phyloP scores from a whole-genome alignment of 768 basidiomycete species.

The Dacryopinax spathularia region DNA sequence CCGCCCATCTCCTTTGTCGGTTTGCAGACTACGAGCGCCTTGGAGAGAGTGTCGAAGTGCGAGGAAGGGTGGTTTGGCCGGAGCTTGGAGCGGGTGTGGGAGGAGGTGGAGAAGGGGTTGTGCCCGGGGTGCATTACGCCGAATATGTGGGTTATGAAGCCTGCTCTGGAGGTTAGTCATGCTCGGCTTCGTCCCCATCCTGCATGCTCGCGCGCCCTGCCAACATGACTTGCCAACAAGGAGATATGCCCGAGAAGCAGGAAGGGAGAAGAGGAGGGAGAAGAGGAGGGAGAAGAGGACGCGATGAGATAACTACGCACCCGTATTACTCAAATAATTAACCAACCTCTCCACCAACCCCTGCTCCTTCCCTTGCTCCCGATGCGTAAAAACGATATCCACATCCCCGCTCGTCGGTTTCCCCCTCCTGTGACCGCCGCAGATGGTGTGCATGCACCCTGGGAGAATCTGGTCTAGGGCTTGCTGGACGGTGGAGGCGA shows the following conservation, averaged over 20 bases:
- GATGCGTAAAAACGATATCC: slow-evolving; percentile 64
- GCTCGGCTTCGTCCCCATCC: background rate
- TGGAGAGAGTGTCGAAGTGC: slow-evolving; percentile 74
- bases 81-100: slow-evolving; percentile 2
- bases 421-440: slow-evolving; percentile 82
- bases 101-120: slow-evolving; percentile 5
- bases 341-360: background rate
- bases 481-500: slow-evolving; percentile 49
- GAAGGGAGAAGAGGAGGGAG: too few species aligned
- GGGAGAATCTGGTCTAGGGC: slow-evolving; percentile 48
- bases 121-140: slow-evolving; percentile 6
- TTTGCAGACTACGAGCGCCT: slow-evolving; percentile 64
- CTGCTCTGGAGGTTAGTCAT: slow-evolving; percentile 9
- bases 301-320: too few species aligned
- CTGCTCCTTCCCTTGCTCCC: background rate
- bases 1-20: slow-evolving; percentile 33
- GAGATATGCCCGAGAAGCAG: too few species aligned
- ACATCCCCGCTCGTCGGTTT: slow-evolving; percentile 72
- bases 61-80: slow-evolving; percentile 15
- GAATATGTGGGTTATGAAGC: slow-evolving; percentile 10
- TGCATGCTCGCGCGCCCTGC: too few species aligned
- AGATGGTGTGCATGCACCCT: slow-evolving; percentile 61
- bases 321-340: background rate
- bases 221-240: too few species aligned
- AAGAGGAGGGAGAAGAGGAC: too few species aligned